These are phyloP conservation scores for Nigrospora oryzae DNA, from an alignment of 2,329 filamentous ascomycete species.

Conservation along the genomic window DNA sequence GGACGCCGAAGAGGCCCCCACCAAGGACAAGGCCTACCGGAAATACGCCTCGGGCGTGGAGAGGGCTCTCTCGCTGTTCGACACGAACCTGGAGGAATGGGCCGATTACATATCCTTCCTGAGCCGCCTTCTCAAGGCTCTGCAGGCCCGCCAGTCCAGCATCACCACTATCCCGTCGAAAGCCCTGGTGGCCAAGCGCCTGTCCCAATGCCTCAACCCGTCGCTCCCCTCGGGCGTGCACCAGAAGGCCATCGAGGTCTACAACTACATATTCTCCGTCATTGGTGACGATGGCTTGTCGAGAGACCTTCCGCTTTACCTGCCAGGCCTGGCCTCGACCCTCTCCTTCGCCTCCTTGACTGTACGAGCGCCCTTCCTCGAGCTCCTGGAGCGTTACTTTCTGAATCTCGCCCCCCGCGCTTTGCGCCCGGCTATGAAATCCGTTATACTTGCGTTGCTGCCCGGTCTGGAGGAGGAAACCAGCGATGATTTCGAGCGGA, in stretches of 20 bases:
- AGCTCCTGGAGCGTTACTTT: constrained; percentile 74
- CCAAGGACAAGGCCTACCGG: constrained; percentile 64
- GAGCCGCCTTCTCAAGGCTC: constrained; percentile 80
- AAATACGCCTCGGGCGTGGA: constrained; percentile 88
- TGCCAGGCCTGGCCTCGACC: constrained; percentile 81
- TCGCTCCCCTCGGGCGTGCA: constrained; percentile 91
- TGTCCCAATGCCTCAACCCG: constrained; percentile 93
- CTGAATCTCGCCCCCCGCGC: constrained; percentile 61
- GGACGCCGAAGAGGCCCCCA: constrained; percentile 49
- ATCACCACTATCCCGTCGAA: constrained; percentile 73
- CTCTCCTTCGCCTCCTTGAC: constrained; percentile 92
- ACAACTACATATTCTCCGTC: constrained; percentile 77
- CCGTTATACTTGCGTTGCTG: constrained; percentile 78
- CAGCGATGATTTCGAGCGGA: constrained; percentile 92
- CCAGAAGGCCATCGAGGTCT: constrained; percentile 93
- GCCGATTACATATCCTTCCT: constrained; percentile 98
- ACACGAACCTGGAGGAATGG: constrained; percentile 94
- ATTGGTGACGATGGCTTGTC: constrained; percentile 77
- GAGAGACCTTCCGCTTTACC: constrained; percentile 74
- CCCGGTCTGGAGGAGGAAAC: constrained; percentile 93
- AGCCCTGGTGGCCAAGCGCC: constrained; percentile 73
- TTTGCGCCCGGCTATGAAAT: constrained; percentile 81
- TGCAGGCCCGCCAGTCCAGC: constrained; percentile 75
- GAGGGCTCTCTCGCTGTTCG: constrained; percentile 79
- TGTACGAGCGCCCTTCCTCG: constrained; percentile 77